Evolutionary conservation across 1,139 yeast genomes (phyloP), one percentile per base, ranked within the genome.

Genomic region (Yamadazyma siamensis): DNA sequence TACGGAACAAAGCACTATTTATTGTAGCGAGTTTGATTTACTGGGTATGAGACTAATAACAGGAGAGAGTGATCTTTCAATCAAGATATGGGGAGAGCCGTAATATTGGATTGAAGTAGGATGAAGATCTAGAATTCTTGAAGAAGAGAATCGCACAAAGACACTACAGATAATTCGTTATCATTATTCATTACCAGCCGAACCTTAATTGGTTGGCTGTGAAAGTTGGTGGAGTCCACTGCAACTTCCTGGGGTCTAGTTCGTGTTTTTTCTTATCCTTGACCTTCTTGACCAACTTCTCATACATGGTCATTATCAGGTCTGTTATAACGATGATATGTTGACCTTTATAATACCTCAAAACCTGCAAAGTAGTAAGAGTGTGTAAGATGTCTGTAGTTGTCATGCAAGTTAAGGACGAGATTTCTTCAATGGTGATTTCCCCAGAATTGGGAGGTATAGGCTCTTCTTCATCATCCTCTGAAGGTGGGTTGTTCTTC

Each of bases 171-270:
- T 18, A 18, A 18, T 18, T 18, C 20, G 20, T 18, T 8, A 4
- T 34, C 33, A 20, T 35, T 23, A 38, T 23, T 26, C 26, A 25
- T 43, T 61, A 89, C 96, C 96, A 89, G 3, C 96, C 97, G 59
- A 91, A 91, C 46, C 97, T 71, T 49, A 91, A 65, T 64, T 91
- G 97, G 34, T 95, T 89, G 13, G 97, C 96, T 1, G 96, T 89
- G 54, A 91, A 91, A 14, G 85, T 81, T 0, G 99, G 99, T 4
- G 98, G 97, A 40, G 84, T 84, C 99, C 99, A 91, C 21, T 71
- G 66, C 36, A 91, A 65, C 46, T 75, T 76, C 4, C 68, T 58
- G 0, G 95, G 81, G 46, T 85, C 89, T 38, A 91, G 72, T 35
- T 78, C 74, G 49, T 86, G 91, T 47, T 82, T 77, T 57, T 86